Evolutionary conservation across 768 basidiomycete genomes (phyloP).

Genomic region (Mycena alexandri): DNA sequence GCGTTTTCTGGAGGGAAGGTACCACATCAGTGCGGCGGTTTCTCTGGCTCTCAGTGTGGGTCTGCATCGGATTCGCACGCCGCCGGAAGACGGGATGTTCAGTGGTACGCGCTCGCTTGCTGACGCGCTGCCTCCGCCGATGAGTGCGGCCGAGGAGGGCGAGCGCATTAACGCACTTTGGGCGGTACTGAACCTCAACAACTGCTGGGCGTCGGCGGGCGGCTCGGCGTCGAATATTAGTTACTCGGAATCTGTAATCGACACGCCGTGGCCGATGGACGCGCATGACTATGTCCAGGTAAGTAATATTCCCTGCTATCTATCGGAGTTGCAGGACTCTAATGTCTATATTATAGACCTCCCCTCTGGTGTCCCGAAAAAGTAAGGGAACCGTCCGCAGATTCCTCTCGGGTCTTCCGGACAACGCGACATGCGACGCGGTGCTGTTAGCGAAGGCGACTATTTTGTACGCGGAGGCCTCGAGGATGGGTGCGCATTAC

Average conservation of each 20-base stretch:
- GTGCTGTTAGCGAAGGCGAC: conserved; percentile 21
- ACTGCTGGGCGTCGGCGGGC: conserved; percentile 51
- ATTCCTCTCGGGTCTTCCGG: conserved; percentile 21
- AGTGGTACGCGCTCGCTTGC: background rate
- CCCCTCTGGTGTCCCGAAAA: background rate
- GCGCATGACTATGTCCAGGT: conserved; percentile 17
- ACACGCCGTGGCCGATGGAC: conserved; percentile 34
- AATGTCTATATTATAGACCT: background rate
- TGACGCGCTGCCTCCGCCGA: conserved; percentile 5
- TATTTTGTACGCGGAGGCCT: conserved; percentile 43
- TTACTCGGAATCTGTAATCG: conserved; percentile 42
- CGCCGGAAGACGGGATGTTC: background rate
- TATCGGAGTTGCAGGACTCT: too few relatives aligned
- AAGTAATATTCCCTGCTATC: background rate
- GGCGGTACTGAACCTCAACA: conserved; percentile 47
- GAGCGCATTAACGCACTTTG: conserved; percentile 33
- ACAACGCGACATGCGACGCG: conserved; percentile 6
- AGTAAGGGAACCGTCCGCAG: conserved; percentile 22
- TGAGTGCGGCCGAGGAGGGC: conserved; percentile 17
- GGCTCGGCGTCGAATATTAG: conserved; percentile 51
- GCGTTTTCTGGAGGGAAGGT: conserved; percentile 56
- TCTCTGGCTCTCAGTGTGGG: conserved; percentile 44
- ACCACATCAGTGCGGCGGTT: conserved; percentile 55
- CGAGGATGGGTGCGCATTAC: background rate
- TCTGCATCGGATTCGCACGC: conserved; percentile 42